Evolutionary conservation across 164 flowering plant genomes (phyloP), one percentile per base, ranked within the genome.

Genomic region (Vitis amurensis): DNA sequence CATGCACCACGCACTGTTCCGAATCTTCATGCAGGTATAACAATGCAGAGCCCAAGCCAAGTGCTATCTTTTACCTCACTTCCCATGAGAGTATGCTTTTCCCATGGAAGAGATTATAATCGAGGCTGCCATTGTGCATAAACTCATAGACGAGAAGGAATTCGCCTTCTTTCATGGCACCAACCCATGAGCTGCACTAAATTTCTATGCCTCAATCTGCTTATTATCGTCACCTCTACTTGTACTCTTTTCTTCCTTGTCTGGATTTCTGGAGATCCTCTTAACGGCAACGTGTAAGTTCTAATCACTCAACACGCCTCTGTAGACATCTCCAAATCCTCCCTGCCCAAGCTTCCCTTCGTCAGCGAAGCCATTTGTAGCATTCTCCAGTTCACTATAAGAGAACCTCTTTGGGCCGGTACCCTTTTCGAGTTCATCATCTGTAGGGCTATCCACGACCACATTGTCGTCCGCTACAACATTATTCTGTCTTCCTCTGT

Each of bases 311-410:
- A 55, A 13, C n/a, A 56, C 50, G 2, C 76, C 70, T 48, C 14
- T 66, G 60, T 66, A 72, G 29, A 72, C 75, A 9, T 56, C 73
- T 44, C 79, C 79, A 31, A 72, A 76, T 19, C 79, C 79, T 52
- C 79, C 79, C 19, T 76, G 61, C 0, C 79, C 76, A 11, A 77
- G 53, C 66, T 77, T 77, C n/a, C 74, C 57, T n/a, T 55, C 76
- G 9, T 69, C 59, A 0, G 80, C 29, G 62, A 73, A 77, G 55
- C 73, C 62, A 17, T 61, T 69, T 9, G 68, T 65, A 4, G 57
- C 68, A 9, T 11, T 8, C 15, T 16, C 67, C 8, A 48, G 55
- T 4, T 64, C 55, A 8, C 10, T 17, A 15, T 48, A 50, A 8
- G 55, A 49, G 50, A 64, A 64, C 55, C 67, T 17, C 29, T 29